phyloP scores from a whole-genome alignment of 352 stramenopile species.

The Thalassiosira exigua region DNA sequence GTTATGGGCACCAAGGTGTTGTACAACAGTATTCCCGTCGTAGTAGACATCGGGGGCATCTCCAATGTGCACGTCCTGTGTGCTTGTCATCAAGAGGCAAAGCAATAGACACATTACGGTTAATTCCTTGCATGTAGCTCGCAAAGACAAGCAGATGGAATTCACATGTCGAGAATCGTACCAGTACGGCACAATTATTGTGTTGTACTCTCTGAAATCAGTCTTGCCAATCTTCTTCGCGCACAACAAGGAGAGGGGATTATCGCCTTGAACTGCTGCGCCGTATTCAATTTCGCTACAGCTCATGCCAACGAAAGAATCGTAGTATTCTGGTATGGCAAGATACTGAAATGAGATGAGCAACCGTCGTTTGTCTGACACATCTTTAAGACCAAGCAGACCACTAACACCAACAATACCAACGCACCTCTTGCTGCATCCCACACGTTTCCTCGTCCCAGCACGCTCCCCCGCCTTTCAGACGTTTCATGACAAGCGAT shows the following conservation, averaged over 20 bases:
- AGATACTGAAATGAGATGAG: too few relatives aligned
- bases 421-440: slow-evolving; percentile 17
- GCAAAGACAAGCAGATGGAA: slow-evolving; percentile 11
- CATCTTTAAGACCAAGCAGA: background rate
- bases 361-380: slow-evolving; percentile 7
- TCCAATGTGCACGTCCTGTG: slow-evolving; percentile 53
- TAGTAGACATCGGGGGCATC: slow-evolving; percentile 39
- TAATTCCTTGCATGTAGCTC: too few relatives aligned
- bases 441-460: slow-evolving; percentile 59
- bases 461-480: slow-evolving; percentile 57
- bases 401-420: background rate
- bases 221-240: slow-evolving; percentile 37
- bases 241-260: too few relatives aligned
- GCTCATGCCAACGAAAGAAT: too few relatives aligned
- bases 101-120: too few relatives aligned
- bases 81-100: too few relatives aligned
- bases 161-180: slow-evolving; percentile 42
- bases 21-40: background rate
- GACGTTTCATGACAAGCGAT: too few relatives aligned
- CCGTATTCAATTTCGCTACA: too few relatives aligned
- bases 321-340: too few relatives aligned
- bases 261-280: too few relatives aligned
- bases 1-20: slow-evolving; percentile 48
- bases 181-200: slow-evolving; percentile 60
- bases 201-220: slow-evolving; percentile 67